Base-by-base conservation (phyloP, 2,329 filamentous ascomycete genomes). In the Thielaviopsis punctulata region DNA sequence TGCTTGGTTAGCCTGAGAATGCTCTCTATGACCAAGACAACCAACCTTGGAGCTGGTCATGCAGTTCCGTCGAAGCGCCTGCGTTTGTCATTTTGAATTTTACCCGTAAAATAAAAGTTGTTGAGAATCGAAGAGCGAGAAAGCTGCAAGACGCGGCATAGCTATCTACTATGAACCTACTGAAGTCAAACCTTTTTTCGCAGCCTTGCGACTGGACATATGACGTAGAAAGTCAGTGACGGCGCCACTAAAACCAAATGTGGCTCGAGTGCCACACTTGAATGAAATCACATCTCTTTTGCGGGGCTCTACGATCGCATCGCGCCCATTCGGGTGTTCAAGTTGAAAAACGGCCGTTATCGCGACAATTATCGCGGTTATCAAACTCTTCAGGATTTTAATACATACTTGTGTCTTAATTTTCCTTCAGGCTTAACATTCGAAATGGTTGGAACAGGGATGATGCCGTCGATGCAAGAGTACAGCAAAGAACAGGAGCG, bases 401-500 rank as follows among this genome's bases (percentile, higher is more conserved):
- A n/a, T n/a, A n/a, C n/a, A n/a, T n/a, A n/a, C n/a, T n/a, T n/a
- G n/a, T n/a, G n/a, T n/a, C n/a, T n/a, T n/a, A n/a, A n/a, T n/a
- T 27, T 27, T 27, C 10, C 10, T 24, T 9, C 21, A 51, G 22
- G 47, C 21, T n/a, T 15, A 22, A n/a, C 23, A 8, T 9, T 19
- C 19, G 41, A 46, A 27, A 55, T 55, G 53, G 53, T 52, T 41
- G 53, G 53, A 18, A 45, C 47, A 15, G 60, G 60, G 27, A 60
- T 63, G 30, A 61, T 64, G 54, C 62, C 64, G 22, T 68, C 63
- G 6, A 63, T 67, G 62, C 66, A 68, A 18, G 71, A 73, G 58
- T 75, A 75, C 56, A 70, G 71, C 60, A 72, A 73, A 56, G 68
- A 73, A 44, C 70, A 73, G 56, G 64, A 68, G 46, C 65, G 68